phyloP scores from a whole-genome alignment of 805 yeast genomes.

The Torulaspora quercuum region DNA sequence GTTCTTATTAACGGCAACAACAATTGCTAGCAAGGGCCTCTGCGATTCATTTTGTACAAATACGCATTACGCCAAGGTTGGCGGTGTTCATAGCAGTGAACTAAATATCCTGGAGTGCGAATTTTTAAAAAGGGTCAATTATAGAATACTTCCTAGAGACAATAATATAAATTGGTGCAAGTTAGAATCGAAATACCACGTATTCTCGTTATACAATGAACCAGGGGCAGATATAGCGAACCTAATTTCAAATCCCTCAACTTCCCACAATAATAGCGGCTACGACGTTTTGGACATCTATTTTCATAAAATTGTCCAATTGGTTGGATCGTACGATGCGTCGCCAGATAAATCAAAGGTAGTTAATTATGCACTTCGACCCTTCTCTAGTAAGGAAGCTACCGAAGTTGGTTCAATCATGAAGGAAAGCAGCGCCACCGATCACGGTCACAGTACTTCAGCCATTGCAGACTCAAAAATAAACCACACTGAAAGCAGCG shows the following conservation, averaged over 20 bases:
- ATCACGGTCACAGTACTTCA: too few relatives aligned
- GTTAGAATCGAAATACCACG: conserved; percentile 29
- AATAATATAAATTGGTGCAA: conserved; percentile 40
- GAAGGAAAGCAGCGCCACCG: too few relatives aligned
- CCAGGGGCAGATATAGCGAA: conserved; percentile 17
- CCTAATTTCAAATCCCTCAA: neutral
- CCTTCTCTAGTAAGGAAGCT: conserved; percentile 6
- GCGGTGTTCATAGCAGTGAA: conserved; percentile 83
- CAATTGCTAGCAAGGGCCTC: conserved; percentile 83
- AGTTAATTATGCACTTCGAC: conserved; percentile 23
- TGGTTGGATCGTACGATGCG: conserved; percentile 43
- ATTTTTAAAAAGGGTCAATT: conserved; percentile 73
- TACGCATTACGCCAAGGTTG: conserved; percentile 91
- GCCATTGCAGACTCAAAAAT: too few relatives aligned
- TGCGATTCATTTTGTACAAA: conserved; percentile 94
- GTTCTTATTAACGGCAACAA: conserved; percentile 83
- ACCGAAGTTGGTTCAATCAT: too few relatives aligned
- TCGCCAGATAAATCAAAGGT: conserved; percentile 29
- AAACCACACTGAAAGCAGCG: conserved; percentile 1
- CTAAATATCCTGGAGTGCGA: conserved; percentile 85
- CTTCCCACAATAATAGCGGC: conserved; percentile 19
- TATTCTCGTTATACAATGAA: conserved; percentile 17
- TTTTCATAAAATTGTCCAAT: conserved; percentile 46
- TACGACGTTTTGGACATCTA: conserved; percentile 46
- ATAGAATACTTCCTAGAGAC: conserved; percentile 64